Conservation (phyloP, 768 basidiomycete genomes). For the Amanita subjunquillea region DNA sequence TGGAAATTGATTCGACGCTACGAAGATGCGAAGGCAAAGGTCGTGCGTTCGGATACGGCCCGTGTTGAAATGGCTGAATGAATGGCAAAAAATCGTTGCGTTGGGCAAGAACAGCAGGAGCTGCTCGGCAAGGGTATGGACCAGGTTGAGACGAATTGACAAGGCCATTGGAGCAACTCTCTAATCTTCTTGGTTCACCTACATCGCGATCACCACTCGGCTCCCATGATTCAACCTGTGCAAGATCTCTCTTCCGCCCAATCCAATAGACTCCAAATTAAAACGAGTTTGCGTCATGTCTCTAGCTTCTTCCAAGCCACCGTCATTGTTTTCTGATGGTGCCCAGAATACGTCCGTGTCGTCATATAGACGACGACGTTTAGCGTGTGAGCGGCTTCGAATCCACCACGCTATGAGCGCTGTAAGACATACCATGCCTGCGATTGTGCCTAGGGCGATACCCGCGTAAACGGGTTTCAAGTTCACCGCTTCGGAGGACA, state of each 20-base stretch:
- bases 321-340: slow-evolving; percentile 12
- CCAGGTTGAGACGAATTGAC: not conserved
- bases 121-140: not conserved
- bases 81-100: slow-evolving; percentile 8
- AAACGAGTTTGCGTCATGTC: slow-evolving; percentile 13
- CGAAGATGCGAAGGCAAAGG: slow-evolving; percentile 21
- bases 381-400: slow-evolving; percentile 26
- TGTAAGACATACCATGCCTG: slow-evolving; percentile 31
- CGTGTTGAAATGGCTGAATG: slow-evolving; percentile 11
- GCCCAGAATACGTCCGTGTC: slow-evolving; percentile 28
- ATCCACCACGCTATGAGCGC: slow-evolving; percentile 41
- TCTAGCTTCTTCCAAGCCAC: slow-evolving; percentile 15
- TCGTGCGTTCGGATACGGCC: slow-evolving; percentile 13
- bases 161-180: slow-evolving; percentile 14
- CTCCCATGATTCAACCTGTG: slow-evolving; percentile 21
- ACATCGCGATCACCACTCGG: slow-evolving; percentile 31
- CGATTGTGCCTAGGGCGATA: slow-evolving; percentile 37
- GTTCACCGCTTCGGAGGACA: slow-evolving; percentile 6
- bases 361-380: slow-evolving; percentile 20
- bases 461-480: slow-evolving; percentile 36
- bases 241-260: slow-evolving; percentile 16
- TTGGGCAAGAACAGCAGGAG: not conserved
- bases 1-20: slow-evolving; percentile 11
- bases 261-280: slow-evolving; percentile 12
- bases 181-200: slow-evolving; percentile 27